Evolutionary conservation across 176 grass and related monocot genomes (phyloP), one percentile per base, ranked within the genome.

Genomic region (Juncus effusus): DNA sequence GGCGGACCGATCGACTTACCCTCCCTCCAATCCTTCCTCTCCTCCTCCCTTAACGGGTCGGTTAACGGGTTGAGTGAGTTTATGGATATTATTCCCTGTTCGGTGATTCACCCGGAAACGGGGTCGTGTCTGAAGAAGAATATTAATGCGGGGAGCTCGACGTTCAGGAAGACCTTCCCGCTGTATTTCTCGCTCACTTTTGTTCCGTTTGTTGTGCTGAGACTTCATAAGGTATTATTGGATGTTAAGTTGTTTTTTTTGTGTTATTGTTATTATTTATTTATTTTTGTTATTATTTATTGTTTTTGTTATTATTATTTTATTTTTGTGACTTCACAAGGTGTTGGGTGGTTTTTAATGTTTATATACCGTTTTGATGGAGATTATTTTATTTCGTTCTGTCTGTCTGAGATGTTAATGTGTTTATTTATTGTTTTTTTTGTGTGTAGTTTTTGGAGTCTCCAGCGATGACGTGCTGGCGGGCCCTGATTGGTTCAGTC

Each of bases 121-220:
- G 59, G 80, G 57, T 99, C 85, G 9, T 99, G 94, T 62, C 58
- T 99, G 66, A 61, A 67, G 74, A 89, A 93, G 60, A 93, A 89
- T 78, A 37, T 65, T 40, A 79, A 59, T 60, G 94, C 90, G 70
- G 59, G 71, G 45, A 86, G 82, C 75, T 85, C 81, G 73, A 99
- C 94, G 77, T 99, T 99, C 81, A 93, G 85, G 89, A 99, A 99
- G 72, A 99, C 85, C 7, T 99, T 99, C 61, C 88, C 94, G 39
- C 75, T 99, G 40, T 99, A 99, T 65, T 99, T 99, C 76, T 99
- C 94, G 77, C 86, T 99, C 72, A 82, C 89, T 42, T 93, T 93
- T 80, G 94, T 93, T n/a, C 94, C 94, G 14, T 99, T 90, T 63
- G 88, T 99, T 53, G 94, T 99, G 65, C 80, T 99, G 42, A 88